Percentiles rank a stretch among this genome's conserved stretches.
phyloP scores from a whole-genome alignment of 2,329 filamentous ascomycete species.

The Ceratocystis diversiconidia region DNA sequence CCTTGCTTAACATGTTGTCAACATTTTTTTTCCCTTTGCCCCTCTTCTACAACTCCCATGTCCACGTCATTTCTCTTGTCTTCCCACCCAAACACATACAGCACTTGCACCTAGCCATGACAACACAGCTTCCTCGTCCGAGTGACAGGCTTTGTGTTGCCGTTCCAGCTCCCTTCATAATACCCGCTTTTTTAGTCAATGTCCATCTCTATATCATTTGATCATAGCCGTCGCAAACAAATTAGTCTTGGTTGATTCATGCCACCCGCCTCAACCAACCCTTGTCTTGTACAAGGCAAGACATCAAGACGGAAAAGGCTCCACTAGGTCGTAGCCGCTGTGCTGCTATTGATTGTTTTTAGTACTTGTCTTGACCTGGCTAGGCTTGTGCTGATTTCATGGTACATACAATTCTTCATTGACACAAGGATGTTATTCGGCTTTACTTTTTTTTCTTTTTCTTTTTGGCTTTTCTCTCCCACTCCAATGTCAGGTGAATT shows the following conservation, averaged over 20 bases:
- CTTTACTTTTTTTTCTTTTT: not conserved
- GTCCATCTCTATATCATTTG: not conserved
- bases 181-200: not conserved
- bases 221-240: not conserved
- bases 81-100: too few relatives aligned
- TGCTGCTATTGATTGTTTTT: not conserved
- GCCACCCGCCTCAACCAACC: not conserved
- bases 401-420: not conserved
- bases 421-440: not conserved
- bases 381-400: not conserved
- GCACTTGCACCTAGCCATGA: too few relatives aligned
- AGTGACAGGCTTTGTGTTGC: not conserved
- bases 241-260: not conserved
- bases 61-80: not conserved
- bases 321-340: not conserved
- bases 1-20: not conserved
- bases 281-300: not conserved
- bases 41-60: not conserved
- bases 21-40: not conserved
- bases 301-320: not conserved
- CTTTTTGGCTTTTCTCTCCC: not conserved
- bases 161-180: not conserved
- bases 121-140: too few relatives aligned
- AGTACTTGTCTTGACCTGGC: not conserved
- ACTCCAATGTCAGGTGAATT: not conserved